Evolutionary conservation across 306 rosid genomes (phyloP).

Genomic region (Rosa persica): DNA sequence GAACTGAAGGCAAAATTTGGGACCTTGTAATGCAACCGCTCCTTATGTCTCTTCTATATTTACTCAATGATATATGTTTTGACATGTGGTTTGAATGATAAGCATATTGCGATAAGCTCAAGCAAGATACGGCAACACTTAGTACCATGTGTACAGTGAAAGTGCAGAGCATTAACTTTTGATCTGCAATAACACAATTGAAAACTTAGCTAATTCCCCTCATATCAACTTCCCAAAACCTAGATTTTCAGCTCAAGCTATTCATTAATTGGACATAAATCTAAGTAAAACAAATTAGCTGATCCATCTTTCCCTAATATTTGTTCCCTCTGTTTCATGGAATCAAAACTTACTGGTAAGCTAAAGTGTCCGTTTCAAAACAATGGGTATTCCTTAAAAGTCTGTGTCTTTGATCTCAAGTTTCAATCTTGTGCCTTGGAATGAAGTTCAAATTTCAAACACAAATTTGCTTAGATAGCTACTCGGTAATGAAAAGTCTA

Average conservation of each 20-base stretch:
- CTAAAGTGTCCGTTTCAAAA: background rate
- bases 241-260: background rate
- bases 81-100: slow-evolving; percentile 32
- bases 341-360: background rate
- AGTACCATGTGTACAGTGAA: slow-evolving; percentile 42
- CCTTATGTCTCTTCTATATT: slow-evolving; percentile 32
- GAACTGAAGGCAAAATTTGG: slow-evolving; percentile 44
- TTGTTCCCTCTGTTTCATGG: background rate
- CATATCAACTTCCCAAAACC: slow-evolving; percentile 8
- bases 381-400: background rate
- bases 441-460: background rate
- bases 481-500: too few relatives aligned
- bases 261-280: background rate
- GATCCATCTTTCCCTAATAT: background rate
- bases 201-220: slow-evolving; percentile 5
- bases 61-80: slow-evolving; percentile 35
- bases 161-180: slow-evolving; percentile 20
- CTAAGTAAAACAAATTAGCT: slow-evolving; percentile 1
- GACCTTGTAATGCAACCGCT: slow-evolving; percentile 43
- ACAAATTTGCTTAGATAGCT: background rate
- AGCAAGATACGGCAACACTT: slow-evolving; percentile 41
- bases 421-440: background rate
- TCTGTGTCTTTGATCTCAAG: background rate
- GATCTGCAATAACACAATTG: slow-evolving; percentile 38
- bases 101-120: slow-evolving; percentile 35